Evolutionary conservation across 768 basidiomycete species (phyloP), one percentile per base, ranked within the genome.

Genomic region (Termitomyces sp.): DNA sequence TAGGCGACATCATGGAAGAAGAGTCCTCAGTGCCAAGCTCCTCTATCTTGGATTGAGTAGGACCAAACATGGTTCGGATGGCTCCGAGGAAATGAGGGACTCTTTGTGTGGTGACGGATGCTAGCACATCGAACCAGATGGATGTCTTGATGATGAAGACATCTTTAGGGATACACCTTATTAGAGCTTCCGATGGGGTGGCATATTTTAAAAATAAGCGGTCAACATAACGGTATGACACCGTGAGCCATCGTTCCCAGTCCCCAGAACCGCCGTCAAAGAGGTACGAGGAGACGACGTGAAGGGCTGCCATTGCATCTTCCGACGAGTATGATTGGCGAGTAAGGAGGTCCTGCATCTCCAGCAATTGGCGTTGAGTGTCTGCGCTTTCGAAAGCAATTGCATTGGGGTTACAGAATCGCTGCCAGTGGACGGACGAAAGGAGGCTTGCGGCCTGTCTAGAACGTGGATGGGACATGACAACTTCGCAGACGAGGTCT

Each of bases 91-190:
- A 85, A 45, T 73, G 73, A 10, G 91, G 89, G 3, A 70, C 60
- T 58, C 76, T 61, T 57, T 77, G 73, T n/a, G 80, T 83, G n/a
- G 89, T 89, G 48, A 86, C 79, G 1, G 86, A 83, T 7, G 88
- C 89, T 49, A 92, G 77, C 33, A 92, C 88, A 66, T 93, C 91
- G 67, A 92, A 91, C 91, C 91, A 93, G 52, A 92, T 84, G 15
- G 88, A 83, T 25, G 90, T 87, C 68, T 90, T 90, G 70, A 91
- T 78, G 65, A 92, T 85, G 69, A 91, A 91, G 71, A 80, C 67
- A 73, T 77, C 70, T 73, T 82, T 75, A 74, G 77, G 20, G 64
- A 59, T 59, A 60, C 79, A 83, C 15, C 57, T 53, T 32, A 73
- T 54, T 12, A 89, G 74, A 7, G 77, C 76, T 45, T 75, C 73